phyloP scores from a whole-genome alignment of 768 basidiomycete species.

The Lactarius indigo region DNA sequence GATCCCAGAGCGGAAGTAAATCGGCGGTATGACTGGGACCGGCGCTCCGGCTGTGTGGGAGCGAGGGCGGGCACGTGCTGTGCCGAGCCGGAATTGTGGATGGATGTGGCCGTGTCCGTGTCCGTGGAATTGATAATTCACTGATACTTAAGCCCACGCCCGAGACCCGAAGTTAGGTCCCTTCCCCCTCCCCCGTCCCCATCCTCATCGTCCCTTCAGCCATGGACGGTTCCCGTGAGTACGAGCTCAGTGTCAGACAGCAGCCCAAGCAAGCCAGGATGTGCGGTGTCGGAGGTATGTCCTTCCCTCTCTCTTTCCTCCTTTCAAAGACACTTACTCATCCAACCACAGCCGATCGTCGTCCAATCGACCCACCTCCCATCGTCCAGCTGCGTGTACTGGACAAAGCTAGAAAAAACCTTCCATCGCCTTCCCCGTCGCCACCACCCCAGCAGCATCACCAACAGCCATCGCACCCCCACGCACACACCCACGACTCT shows the following conservation, averaged over 20 bases:
- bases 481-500: slow-evolving; percentile 9
- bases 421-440: slow-evolving; percentile 25
- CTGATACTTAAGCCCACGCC: slow-evolving; percentile 22
- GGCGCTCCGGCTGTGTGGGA: slow-evolving; percentile 22
- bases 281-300: slow-evolving; percentile 84
- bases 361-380: slow-evolving; percentile 94
- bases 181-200: slow-evolving; percentile 22
- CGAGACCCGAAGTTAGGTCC: slow-evolving; percentile 22
- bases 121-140: slow-evolving; percentile 24
- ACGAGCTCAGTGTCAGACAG: slow-evolving; percentile 82
- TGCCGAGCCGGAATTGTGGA: slow-evolving; percentile 19
- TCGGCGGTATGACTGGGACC: slow-evolving; percentile 17
- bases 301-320: not conserved
- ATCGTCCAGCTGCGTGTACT: slow-evolving; percentile 92
- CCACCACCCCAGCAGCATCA: slow-evolving; percentile 20
- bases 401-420: slow-evolving; percentile 48
- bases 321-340: not conserved
- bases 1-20: slow-evolving; percentile 9
- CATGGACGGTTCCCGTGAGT: slow-evolving; percentile 55
- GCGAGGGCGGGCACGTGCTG: slow-evolving; percentile 14
- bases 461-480: slow-evolving; percentile 11
- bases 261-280: slow-evolving; percentile 90
- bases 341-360: slow-evolving; percentile 68
- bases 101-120: slow-evolving; percentile 16
- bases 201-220: not conserved